Evolutionary conservation across 2,329 filamentous ascomycete species (phyloP).

Genomic region (Myriosclerotinia scirpicola): DNA sequence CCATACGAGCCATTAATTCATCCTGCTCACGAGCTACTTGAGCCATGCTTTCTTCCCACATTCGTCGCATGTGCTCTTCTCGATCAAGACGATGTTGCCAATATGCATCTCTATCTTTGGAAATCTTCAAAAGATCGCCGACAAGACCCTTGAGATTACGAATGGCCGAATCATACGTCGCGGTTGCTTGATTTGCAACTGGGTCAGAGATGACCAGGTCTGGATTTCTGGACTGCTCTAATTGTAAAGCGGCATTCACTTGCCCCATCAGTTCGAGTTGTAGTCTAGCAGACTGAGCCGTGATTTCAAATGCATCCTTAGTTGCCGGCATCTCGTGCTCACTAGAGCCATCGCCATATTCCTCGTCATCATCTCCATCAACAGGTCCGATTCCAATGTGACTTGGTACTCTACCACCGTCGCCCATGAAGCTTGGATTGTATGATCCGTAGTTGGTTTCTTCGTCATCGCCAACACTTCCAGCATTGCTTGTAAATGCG

Average conservation of each 20-base stretch:
- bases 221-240: slow-evolving; percentile 69
- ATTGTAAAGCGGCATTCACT: slow-evolving; percentile 78
- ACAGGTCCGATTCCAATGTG: slow-evolving; percentile 28
- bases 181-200: slow-evolving; percentile 71
- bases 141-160: slow-evolving; percentile 82
- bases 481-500: slow-evolving; percentile 37
- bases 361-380: slow-evolving; percentile 68
- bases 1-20: slow-evolving; percentile 80
- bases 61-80: slow-evolving; percentile 84
- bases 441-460: slow-evolving; percentile 53
- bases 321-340: slow-evolving; percentile 72
- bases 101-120: slow-evolving; percentile 88
- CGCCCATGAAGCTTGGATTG: slow-evolving; percentile 53
- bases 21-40: slow-evolving; percentile 95
- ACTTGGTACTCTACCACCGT: slow-evolving; percentile 37
- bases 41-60: slow-evolving; percentile 99
- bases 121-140: slow-evolving; percentile 85
- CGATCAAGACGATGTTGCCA: slow-evolving; percentile 95
- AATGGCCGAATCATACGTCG: slow-evolving; percentile 86
- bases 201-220: slow-evolving; percentile 72
- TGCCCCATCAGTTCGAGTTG: slow-evolving; percentile 88
- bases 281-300: slow-evolving; percentile 88
- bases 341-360: slow-evolving; percentile 78
- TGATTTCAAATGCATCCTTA: slow-evolving; percentile 96
- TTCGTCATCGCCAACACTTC: slow-evolving; percentile 53